A percentile compares a stretch with the other conserved stretches of the same genome.
Evolutionary conservation across 2,329 filamentous ascomycete genomes (phyloP).

Genomic region (Penicillium sp.): DNA sequence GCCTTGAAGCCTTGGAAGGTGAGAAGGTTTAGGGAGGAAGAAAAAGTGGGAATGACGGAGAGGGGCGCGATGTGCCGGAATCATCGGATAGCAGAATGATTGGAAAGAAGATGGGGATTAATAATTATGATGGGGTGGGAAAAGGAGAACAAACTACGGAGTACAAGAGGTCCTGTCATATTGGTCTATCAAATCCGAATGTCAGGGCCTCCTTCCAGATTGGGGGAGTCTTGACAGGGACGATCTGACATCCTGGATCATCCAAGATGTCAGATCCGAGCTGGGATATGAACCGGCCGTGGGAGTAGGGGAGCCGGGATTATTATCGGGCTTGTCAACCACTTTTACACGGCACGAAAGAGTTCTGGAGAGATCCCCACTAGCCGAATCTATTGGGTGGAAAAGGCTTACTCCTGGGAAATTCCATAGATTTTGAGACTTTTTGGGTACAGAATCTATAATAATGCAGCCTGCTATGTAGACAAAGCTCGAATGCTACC

Average conservation of each 20-base stretch:
- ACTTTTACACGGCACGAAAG: background rate
- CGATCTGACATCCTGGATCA: background rate
- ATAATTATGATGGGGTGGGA: background rate
- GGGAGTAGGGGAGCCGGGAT: background rate
- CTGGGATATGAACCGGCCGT: background rate
- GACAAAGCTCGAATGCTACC: background rate
- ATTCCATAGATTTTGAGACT: background rate
- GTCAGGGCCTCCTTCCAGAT: slow-evolving; percentile 4
- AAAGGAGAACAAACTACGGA: background rate
- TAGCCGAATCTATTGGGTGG: background rate
- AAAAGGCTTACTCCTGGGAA: background rate
- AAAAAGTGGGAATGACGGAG: background rate
- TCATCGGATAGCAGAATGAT: background rate
- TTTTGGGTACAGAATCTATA: background rate
- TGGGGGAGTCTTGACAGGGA: background rate
- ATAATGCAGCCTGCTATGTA: too few species aligned
- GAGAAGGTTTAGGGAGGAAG: background rate
- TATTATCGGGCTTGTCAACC: background rate
- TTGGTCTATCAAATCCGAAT: background rate
- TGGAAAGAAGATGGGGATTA: background rate
- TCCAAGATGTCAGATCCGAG: background rate
- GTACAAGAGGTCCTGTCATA: background rate
- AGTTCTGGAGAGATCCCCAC: background rate
- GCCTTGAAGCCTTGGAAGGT: too few species aligned
- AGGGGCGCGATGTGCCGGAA: background rate